A percentile compares a stretch with the other conserved stretches of the same genome.
phyloP scores from a whole-genome alignment of 768 basidiomycete genomes.

The Mycena amicta region DNA sequence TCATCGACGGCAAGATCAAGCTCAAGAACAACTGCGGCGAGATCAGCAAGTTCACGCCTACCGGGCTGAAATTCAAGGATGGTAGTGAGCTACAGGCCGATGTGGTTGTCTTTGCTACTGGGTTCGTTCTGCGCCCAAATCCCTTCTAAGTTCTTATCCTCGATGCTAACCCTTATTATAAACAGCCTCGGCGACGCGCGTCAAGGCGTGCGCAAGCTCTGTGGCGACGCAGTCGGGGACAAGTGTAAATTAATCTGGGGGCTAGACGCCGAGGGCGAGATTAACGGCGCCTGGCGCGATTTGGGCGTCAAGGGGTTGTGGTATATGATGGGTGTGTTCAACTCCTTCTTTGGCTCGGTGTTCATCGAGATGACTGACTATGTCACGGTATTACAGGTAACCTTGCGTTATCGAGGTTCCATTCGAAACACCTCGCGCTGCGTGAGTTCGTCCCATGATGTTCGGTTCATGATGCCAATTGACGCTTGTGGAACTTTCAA shows the following conservation, averaged over 20 bases:
- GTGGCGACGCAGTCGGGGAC: constrained; percentile 46
- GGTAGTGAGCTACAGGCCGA: constrained; percentile 50
- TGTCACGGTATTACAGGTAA: constrained; percentile 46
- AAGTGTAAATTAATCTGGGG: constrained; percentile 61
- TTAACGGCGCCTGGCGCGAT: constrained; percentile 50
- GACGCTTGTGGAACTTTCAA: background rate
- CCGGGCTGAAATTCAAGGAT: constrained; percentile 48
- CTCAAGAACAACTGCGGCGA: constrained; percentile 57
- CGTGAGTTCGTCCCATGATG: constrained; percentile 41
- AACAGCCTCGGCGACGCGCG: constrained; percentile 48
- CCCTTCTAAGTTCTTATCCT: too few relatives aligned
- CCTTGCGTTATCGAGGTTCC: constrained; percentile 57
- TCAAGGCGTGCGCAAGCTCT: constrained; percentile 40
- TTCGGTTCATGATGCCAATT: background rate
- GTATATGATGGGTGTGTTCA: constrained; percentile 60
- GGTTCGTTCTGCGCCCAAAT: too few relatives aligned
- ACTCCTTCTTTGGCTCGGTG: too few relatives aligned
- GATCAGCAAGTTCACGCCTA: constrained; percentile 42
- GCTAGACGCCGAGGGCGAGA: constrained; percentile 63
- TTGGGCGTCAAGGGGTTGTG: constrained; percentile 55
- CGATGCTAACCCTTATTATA: too few relatives aligned
- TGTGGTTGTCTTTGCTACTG: constrained; percentile 61
- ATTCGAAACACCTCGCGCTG: constrained; percentile 61
- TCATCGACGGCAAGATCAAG: constrained; percentile 72
- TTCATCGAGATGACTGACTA: background rate